A percentile compares a stretch with the other conserved stretches of the same genome.
These are phyloP conservation scores for Ustulina deusta DNA, from an alignment of 2,329 filamentous ascomycete genomes.

Conservation along the genomic window DNA sequence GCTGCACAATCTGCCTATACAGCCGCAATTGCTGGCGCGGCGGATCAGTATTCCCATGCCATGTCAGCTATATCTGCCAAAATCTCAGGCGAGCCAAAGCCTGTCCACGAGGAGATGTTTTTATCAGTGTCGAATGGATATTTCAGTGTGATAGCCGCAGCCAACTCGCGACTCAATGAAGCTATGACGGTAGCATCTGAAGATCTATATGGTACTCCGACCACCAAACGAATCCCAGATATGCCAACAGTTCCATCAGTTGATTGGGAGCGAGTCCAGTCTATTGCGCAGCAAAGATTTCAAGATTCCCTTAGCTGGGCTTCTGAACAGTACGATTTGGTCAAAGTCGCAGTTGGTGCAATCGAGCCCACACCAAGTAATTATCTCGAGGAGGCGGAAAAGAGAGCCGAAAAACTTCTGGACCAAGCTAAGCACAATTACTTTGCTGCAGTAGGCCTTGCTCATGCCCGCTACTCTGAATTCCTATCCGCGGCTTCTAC, in stretches of 20 bases:
- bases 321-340: slow-evolving; percentile 76
- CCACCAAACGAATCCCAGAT: slow-evolving; percentile 54
- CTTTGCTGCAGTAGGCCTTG: slow-evolving; percentile 81
- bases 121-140: slow-evolving; percentile 77
- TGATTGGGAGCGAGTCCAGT: slow-evolving; percentile 65
- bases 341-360: slow-evolving; percentile 73
- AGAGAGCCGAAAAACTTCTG: slow-evolving; percentile 67
- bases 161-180: slow-evolving; percentile 68
- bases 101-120: slow-evolving; percentile 75
- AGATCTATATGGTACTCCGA: slow-evolving; percentile 61
- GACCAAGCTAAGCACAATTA: slow-evolving; percentile 75
- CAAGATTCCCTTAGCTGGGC: slow-evolving; percentile 77
- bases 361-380: slow-evolving; percentile 70
- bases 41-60: slow-evolving; percentile 75
- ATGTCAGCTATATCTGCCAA: slow-evolving; percentile 75
- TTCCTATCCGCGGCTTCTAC: slow-evolving; percentile 79
- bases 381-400: slow-evolving; percentile 53
- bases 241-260: slow-evolving; percentile 55
- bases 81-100: slow-evolving; percentile 75
- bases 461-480: slow-evolving; percentile 81
- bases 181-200: slow-evolving; percentile 67
- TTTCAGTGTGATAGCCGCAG: slow-evolving; percentile 71
- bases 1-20: slow-evolving; percentile 71
- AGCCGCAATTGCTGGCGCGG: slow-evolving; percentile 73
- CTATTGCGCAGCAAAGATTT: slow-evolving; percentile 77